Percentiles rank a stretch among this genome's conserved stretches.
Evolutionary conservation across 805 yeast genomes (phyloP).

Genomic region (Metschnikowia similis): DNA sequence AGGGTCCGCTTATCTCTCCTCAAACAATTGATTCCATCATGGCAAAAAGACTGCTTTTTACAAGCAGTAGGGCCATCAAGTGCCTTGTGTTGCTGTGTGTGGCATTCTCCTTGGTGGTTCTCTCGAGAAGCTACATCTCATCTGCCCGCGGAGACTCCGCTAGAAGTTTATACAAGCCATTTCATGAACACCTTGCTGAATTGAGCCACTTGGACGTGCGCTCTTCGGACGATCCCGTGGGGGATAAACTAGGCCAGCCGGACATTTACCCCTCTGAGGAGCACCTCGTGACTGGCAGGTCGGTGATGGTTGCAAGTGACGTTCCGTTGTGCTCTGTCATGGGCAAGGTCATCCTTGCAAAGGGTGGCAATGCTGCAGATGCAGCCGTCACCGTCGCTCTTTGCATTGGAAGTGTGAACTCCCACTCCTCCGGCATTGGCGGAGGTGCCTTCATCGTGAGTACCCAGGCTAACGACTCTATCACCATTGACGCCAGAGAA

Average conservation of each 20-base stretch:
- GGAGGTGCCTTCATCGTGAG: slow-evolving; percentile 78
- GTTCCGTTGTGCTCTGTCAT: slow-evolving; percentile 57
- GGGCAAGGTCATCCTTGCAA: slow-evolving; percentile 52
- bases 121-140: neutral
- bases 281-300: slow-evolving; percentile 35
- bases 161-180: neutral
- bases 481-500: slow-evolving; percentile 83
- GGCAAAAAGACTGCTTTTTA: neutral
- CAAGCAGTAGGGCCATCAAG: neutral
- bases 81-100: neutral
- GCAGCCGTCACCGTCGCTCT: slow-evolving; percentile 86
- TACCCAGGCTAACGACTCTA: slow-evolving; percentile 34
- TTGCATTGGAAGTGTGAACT: slow-evolving; percentile 80
- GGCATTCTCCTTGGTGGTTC: neutral
- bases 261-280: slow-evolving; percentile 40
- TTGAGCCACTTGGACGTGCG: neutral
- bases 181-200: neutral
- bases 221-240: slow-evolving; percentile 14
- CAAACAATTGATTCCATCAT: neutral
- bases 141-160: neutral
- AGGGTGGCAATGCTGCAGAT: slow-evolving; percentile 84
- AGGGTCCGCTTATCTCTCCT: neutral
- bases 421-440: slow-evolving; percentile 85
- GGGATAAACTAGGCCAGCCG: slow-evolving; percentile 28
- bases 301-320: slow-evolving; percentile 69